Evolutionary conservation across 2,329 filamentous ascomycete species (phyloP), one percentile per base, ranked within the genome.

Genomic region (Pseudomassariella vexata): DNA sequence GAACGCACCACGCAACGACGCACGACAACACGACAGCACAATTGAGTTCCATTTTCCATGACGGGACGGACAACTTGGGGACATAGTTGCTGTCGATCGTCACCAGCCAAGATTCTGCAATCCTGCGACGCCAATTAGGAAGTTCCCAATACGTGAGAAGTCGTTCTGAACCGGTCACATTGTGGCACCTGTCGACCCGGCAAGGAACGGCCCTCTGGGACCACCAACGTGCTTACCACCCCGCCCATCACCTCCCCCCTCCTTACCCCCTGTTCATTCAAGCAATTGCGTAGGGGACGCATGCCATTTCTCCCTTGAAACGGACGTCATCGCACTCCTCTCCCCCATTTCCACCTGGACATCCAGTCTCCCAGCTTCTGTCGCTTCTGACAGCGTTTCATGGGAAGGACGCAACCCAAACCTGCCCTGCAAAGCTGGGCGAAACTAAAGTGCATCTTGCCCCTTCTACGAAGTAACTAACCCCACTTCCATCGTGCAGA

Each of bases 241-340:
- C 14, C 10, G 26, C 11, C 11, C 26, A 17, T 8, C 20, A 8
- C 20, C 26, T 17, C 14, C 26, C 26, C 26, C 16, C 14, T 14
- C 26, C 26, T 18, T 9, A 9, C 5, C 12, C 26, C 19, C 15
- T 8, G 8, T n/a, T n/a, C 20, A 8, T 8, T 8, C 20, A n/a
- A n/a, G n/a, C 20, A n/a, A 22, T n/a, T 8, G 20, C 20, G 20
- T 18, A 17, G 19, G 6, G 26, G 26, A 28, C 26, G 16, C 14
- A 28, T 17, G 26, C 26, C 16, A 28, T 17, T 18, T 15, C 12
- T 20, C 16, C 5, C 12, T 9, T 20, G 19, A 30, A 20, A 12
- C 28, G 28, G 28, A 30, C 28, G 28, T 30, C 28, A 30, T 30
- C 28, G 28, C 28, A 30, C 22, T 19, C 22, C 28, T 19, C 10